Percentiles rank a stretch among this genome's conserved stretches.
Evolutionary conservation across 2,329 filamentous ascomycete genomes (phyloP).

Genomic region (Cladosporium sp.): DNA sequence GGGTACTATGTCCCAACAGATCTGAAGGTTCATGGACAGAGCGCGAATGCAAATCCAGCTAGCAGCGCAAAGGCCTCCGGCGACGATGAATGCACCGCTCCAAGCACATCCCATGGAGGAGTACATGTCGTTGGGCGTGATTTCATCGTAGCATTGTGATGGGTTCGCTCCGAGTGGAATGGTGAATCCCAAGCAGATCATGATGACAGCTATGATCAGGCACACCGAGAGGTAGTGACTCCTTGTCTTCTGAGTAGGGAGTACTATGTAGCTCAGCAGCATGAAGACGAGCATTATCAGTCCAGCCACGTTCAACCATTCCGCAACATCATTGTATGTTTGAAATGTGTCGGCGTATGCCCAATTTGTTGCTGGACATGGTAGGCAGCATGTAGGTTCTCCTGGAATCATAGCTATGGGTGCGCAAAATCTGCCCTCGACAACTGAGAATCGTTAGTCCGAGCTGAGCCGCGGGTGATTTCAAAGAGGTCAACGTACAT

Average conservation of each 20-base stretch:
- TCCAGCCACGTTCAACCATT: constrained; percentile 76
- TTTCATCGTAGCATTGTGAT: constrained; percentile 78
- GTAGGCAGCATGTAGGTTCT: constrained; percentile 71
- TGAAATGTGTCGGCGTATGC: constrained; percentile 56
- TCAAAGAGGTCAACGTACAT: constrained; percentile 52
- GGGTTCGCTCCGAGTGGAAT: constrained; percentile 77
- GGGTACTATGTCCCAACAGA: constrained; percentile 93
- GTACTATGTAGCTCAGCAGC: constrained; percentile 69
- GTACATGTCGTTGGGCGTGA: constrained; percentile 92
- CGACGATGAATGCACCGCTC: constrained; percentile 79
- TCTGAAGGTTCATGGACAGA: constrained; percentile 90
- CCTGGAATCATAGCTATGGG: constrained; percentile 38
- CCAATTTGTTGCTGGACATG: constrained; percentile 84
- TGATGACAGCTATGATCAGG: constrained; percentile 67
- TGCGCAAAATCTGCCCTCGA: constrained; percentile 56
- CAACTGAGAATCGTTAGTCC: constrained; percentile 42
- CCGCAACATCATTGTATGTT: constrained; percentile 60
- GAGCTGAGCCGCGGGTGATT: constrained; percentile 2
- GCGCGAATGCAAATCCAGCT: constrained; percentile 92
- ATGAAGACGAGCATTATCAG: constrained; percentile 71
- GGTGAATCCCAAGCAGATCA: constrained; percentile 91
- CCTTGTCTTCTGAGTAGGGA: constrained; percentile 85
- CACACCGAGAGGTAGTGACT: constrained; percentile 92
- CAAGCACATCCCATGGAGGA: constrained; percentile 78
- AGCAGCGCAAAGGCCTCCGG: constrained; percentile 78